Conservation (phyloP, 106 monocot genomes). For the Allium sativum region DNA sequence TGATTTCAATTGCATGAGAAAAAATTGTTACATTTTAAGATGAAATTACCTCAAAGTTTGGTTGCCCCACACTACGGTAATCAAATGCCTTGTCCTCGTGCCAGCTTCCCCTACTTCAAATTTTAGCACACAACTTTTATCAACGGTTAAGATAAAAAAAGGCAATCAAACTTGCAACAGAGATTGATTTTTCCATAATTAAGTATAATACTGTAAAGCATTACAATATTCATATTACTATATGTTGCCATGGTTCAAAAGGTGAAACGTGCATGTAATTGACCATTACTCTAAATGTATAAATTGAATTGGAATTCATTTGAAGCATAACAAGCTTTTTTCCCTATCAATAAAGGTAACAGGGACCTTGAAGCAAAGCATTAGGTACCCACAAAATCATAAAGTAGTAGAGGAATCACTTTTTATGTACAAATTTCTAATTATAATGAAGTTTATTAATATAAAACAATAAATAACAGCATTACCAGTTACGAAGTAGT, state of each 20-base stretch:
- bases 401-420: slow-evolving; percentile 18
- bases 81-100: slow-evolving; percentile 11
- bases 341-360: background rate
- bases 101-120: slow-evolving; percentile 14
- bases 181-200: slow-evolving; percentile 41
- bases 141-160: slow-evolving; percentile 16
- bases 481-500: too few species aligned
- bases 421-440: slow-evolving; percentile 10
- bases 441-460: too few species aligned
- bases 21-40: too few species aligned
- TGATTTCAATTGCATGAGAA: background rate
- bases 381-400: slow-evolving; percentile 18
- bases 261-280: slow-evolving; percentile 27
- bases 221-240: background rate
- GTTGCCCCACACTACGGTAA: slow-evolving; percentile 1
- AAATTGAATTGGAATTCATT: slow-evolving; percentile 24
- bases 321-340: slow-evolving; percentile 4
- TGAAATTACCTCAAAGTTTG: slow-evolving; percentile 13
- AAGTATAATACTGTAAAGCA: background rate
- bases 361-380: too few species aligned
- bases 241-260: slow-evolving; percentile 15
- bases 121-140: slow-evolving; percentile 11
- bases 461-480: too few species aligned
- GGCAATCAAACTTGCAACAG: slow-evolving; percentile 7
- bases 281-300: slow-evolving; percentile 13